Base-by-base conservation (phyloP, 2,329 filamentous ascomycete genomes). In the Xylogone sp. region DNA sequence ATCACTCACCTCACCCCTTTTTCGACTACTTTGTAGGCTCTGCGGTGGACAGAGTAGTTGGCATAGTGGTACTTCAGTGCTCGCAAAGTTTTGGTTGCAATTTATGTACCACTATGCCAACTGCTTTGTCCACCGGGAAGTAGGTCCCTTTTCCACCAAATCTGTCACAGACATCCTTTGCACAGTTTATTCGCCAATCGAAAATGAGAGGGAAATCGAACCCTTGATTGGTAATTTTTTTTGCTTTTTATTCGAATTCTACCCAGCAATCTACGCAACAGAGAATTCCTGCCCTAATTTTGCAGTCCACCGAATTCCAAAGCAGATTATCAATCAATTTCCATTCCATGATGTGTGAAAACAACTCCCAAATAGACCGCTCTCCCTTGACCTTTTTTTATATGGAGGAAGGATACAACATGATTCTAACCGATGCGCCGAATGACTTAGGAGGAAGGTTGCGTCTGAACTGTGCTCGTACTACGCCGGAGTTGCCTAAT, bases 351-450 rank as follows among this genome's bases (percentile, higher is more conserved):
- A 58, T 58, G n/a, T n/a, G n/a, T n/a, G n/a, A n/a, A n/a, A 59
- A 59, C 62, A 64, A 66, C 64, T 62, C 62, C 79, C 34, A 39
- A 39, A n/a, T n/a, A 82, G 82, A 78, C 71, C 65, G 72, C 69
- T 62, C 69, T 71, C 68, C 87, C n/a, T n/a, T n/a, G n/a, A n/a
- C n/a, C n/a, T n/a, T n/a, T n/a, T n/a, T n/a, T n/a, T 93, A 96
- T 87, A 97, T 94, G 81, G 90, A 91, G 72, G 90, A 95, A 76
- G 91, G 91, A 84, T 96, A 96, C 77, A 96, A 83, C 91, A 96
- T 96, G 78, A 96, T 84, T 78, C 92, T 87, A 79, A 96, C 88
- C 69, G 89, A 92, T 73, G 91, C 90, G 78, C 92, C 91, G 82
- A 97, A 97, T 72, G 89, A 91, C 82, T 92, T 92, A 69, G 94